These are phyloP conservation scores for Phalaenopsis aphrodite DNA, from an alignment of 106 monocot species.

Conservation along the genomic window DNA sequence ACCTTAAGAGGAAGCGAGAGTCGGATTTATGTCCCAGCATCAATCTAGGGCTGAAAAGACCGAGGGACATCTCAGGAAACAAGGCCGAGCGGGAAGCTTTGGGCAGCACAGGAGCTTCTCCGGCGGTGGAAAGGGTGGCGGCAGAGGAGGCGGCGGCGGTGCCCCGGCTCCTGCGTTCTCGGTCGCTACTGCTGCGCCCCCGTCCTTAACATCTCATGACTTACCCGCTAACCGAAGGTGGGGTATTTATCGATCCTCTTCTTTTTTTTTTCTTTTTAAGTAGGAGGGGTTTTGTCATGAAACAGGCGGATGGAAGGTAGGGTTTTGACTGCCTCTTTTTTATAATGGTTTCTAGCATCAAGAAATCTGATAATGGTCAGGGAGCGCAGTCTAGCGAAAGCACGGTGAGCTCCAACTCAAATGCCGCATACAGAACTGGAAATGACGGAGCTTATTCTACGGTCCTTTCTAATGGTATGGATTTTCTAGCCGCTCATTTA, in stretches of 20 bases:
- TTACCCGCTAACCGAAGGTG: slow-evolving; percentile 3
- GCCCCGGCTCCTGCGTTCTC: slow-evolving; percentile 16
- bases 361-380: slow-evolving; percentile 71
- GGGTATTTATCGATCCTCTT: background rate
- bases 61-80: slow-evolving; percentile 32
- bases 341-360: slow-evolving; percentile 26
- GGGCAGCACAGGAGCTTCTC: slow-evolving; percentile 25
- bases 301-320: background rate
- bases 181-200: background rate
- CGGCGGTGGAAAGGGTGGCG: slow-evolving; percentile 16
- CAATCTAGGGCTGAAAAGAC: slow-evolving; percentile 33
- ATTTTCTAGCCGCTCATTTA: background rate
- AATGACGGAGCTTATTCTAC: slow-evolving; percentile 34
- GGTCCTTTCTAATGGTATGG: slow-evolving; percentile 23
- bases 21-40: slow-evolving; percentile 10
- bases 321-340: background rate
- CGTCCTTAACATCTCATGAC: background rate
- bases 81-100: slow-evolving; percentile 30
- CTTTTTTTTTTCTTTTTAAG: background rate
- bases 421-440: slow-evolving; percentile 12
- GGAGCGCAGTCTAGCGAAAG: slow-evolving; percentile 36
- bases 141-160: background rate
- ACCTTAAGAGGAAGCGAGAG: background rate
- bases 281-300: background rate
- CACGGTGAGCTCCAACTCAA: slow-evolving; percentile 7